These are phyloP conservation scores for Suillus luteus DNA, from an alignment of 768 basidiomycete genomes.

Conservation along the genomic window DNA sequence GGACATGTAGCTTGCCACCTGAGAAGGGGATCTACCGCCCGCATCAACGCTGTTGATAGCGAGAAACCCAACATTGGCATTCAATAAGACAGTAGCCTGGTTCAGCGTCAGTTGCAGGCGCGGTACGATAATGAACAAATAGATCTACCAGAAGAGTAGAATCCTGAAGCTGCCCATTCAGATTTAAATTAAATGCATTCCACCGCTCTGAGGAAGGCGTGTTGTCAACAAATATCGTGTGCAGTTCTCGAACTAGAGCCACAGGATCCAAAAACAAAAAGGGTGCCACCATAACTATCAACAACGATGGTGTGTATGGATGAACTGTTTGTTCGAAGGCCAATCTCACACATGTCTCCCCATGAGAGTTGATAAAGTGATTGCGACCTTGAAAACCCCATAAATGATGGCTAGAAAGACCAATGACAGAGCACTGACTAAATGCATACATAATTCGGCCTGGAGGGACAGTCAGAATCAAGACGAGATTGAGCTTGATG, in stretches of 20 bases:
- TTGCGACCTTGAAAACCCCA: conserved; percentile 28
- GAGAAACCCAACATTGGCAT: conserved; percentile 55
- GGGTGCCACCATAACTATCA: conserved; percentile 41
- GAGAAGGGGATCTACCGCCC: conserved; percentile 25
- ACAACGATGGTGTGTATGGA: conserved; percentile 32
- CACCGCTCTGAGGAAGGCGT: conserved; percentile 43
- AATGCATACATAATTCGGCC: conserved; percentile 35
- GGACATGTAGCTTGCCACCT: conserved; percentile 43
- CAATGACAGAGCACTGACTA: conserved; percentile 22
- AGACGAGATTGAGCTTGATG: neutral
- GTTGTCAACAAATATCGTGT: conserved; percentile 51
- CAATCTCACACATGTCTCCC: conserved; percentile 46
- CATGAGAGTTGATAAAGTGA: conserved; percentile 44
- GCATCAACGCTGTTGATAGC: conserved; percentile 46
- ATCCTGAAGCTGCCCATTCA: conserved; percentile 53
- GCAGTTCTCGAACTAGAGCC: conserved; percentile 44
- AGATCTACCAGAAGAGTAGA: conserved; percentile 52
- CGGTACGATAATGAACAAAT: neutral
- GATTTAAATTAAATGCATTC: conserved; percentile 44
- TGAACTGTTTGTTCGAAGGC: conserved; percentile 36
- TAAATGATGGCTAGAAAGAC: neutral
- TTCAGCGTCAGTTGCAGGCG: neutral
- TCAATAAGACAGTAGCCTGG: conserved; percentile 52
- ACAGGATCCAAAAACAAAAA: conserved; percentile 54
- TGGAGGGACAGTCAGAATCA: conserved; percentile 18